Conservation (phyloP, 495 filamentous ascomycete species). For the Talaromyces adpressus region DNA sequence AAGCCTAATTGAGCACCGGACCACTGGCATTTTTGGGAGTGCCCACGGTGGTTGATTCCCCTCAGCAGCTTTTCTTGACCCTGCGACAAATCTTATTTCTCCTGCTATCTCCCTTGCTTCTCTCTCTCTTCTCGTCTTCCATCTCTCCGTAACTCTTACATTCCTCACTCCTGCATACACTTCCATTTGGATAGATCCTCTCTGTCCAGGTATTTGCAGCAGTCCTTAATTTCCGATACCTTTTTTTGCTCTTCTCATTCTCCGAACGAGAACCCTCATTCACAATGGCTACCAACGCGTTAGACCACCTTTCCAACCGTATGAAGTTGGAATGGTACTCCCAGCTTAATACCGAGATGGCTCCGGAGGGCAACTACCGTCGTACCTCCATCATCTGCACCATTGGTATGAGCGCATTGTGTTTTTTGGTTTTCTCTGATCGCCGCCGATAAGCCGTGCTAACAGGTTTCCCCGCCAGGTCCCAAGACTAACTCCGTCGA, state of each 20-base stretch:
- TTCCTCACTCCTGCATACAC: neutral
- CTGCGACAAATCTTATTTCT: neutral
- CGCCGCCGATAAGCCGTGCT: neutral
- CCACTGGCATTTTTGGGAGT: slow-evolving; percentile 1
- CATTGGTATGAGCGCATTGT: slow-evolving; percentile 57
- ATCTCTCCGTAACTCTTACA: neutral
- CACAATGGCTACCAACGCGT: slow-evolving; percentile 33
- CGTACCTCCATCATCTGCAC: slow-evolving; percentile 98
- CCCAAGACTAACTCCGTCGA: slow-evolving; percentile 98
- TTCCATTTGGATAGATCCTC: neutral
- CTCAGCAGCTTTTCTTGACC: neutral
- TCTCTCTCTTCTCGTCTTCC: neutral
- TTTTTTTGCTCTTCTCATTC: neutral
- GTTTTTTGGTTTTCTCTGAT: slow-evolving; percentile 7
- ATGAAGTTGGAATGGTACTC: slow-evolving; percentile 92
- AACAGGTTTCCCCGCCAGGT: slow-evolving; percentile 32
- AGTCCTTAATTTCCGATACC: neutral
- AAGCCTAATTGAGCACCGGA: neutral
- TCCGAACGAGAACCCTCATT: slow-evolving; percentile 6
- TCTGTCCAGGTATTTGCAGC: neutral
- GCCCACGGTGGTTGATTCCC: neutral
- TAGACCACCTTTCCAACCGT: slow-evolving; percentile 69
- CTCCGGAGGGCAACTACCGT: slow-evolving; percentile 78
- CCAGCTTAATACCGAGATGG: slow-evolving; percentile 69
- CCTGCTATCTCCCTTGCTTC: neutral